phyloP scores from a whole-genome alignment of 306 rosid genomes.

The Prunus kanzakura region DNA sequence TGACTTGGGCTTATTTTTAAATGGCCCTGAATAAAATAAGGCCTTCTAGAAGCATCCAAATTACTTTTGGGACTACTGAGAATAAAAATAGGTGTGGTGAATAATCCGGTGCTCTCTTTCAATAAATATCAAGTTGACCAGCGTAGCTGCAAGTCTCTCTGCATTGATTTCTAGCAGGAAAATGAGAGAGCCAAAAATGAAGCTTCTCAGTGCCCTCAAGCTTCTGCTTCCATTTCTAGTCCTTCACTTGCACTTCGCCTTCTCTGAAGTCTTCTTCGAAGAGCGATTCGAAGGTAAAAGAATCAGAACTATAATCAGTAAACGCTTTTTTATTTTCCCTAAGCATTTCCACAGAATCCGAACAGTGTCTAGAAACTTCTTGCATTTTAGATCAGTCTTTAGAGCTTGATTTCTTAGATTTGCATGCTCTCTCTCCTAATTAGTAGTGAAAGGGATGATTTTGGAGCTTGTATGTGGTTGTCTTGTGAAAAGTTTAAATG shows the following conservation, averaged over 20 bases:
- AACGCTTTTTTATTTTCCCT: neutral
- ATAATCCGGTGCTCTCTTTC: neutral
- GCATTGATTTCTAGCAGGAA: neutral
- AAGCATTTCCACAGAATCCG: neutral
- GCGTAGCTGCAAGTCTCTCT: neutral
- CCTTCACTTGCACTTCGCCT: conserved; percentile 19
- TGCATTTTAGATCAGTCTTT: conserved; percentile 1
- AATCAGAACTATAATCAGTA: neutral
- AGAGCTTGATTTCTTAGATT: conserved; percentile 1
- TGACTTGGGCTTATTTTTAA: no score
- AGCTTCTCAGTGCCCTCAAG: neutral
- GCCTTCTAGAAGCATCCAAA: no score
- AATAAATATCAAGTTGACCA: neutral
- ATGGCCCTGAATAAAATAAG: no score
- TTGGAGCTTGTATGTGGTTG: neutral
- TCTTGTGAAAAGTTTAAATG: neutral
- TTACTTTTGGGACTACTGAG: no score
- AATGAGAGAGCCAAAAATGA: conserved; percentile 8
- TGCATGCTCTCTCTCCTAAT: neutral
- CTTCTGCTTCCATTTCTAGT: conserved; percentile 22
- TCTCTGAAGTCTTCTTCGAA: conserved; percentile 52
- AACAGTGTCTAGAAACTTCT: conserved; percentile 4
- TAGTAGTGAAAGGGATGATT: neutral
- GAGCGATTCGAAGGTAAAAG: conserved; percentile 57
- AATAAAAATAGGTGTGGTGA: neutral